A percentile compares a stretch with the other conserved stretches of the same genome.
Evolutionary conservation across 225 moss, liverwort and hornwort species (phyloP).

Genomic region (Marchantia polymorpha): DNA sequence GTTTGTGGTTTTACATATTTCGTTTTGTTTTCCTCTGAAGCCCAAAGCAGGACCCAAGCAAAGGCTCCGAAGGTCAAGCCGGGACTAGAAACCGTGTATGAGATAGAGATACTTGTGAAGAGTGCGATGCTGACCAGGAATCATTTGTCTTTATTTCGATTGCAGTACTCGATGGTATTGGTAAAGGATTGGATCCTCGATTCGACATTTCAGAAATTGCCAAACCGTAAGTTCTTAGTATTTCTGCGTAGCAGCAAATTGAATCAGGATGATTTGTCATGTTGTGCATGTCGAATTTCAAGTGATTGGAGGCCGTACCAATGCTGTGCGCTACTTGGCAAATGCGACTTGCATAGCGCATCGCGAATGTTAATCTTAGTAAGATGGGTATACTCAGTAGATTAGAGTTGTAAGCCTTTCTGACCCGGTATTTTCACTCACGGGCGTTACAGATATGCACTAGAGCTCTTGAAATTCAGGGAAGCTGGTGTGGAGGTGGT

Average conservation of each 20-base stretch:
- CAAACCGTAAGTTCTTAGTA: slow-evolving; percentile 59
- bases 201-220: slow-evolving; percentile 98
- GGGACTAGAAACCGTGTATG: background rate
- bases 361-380: background rate
- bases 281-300: too few species aligned
- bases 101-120: background rate
- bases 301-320: too few species aligned
- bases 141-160: slow-evolving; percentile 6
- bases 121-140: background rate
- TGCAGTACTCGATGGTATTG: slow-evolving; percentile 95
- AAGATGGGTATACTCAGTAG: too few species aligned
- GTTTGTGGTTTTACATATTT: background rate
- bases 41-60: too few species aligned
- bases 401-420: too few species aligned
- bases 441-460: slow-evolving; percentile 57
- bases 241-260: too few species aligned
- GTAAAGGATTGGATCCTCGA: slow-evolving; percentile 94
- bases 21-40: background rate
- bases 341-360: too few species aligned
- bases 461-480: slow-evolving; percentile 91
- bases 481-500: slow-evolving; percentile 85
- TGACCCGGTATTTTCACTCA: background rate
- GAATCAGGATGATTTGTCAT: too few species aligned
- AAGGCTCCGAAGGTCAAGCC: background rate
- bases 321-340: too few species aligned